Evolutionary conservation across 176 grass and related monocot species (phyloP).

Genomic region (Oryza meridionalis): DNA sequence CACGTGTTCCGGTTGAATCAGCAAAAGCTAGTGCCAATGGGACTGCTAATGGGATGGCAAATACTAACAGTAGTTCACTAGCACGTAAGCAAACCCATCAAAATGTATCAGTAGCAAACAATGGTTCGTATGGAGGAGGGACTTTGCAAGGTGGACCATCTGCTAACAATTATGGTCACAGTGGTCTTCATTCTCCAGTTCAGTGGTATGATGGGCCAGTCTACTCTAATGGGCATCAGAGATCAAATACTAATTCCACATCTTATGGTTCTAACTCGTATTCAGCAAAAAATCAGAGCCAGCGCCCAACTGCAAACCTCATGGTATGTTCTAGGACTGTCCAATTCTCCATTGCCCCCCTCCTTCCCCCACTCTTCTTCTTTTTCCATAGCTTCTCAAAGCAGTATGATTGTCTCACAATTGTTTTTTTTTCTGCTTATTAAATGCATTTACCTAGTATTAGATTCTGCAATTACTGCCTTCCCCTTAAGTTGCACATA

Average conservation of each 20-base stretch:
- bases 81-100: constrained; percentile 58
- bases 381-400: background rate
- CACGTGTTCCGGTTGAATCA: constrained; percentile 48
- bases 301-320: constrained; percentile 57
- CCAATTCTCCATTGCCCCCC: constrained; percentile 5
- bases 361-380: background rate
- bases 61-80: constrained; percentile 40
- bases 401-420: background rate
- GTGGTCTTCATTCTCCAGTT: constrained; percentile 57
- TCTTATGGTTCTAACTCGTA: constrained; percentile 58
- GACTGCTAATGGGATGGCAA: constrained; percentile 56
- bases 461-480: background rate
- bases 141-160: constrained; percentile 57
- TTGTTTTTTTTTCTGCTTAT: constrained; percentile 3
- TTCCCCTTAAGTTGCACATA: background rate
- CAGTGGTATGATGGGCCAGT: constrained; percentile 70
- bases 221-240: constrained; percentile 73
- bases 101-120: constrained; percentile 51
- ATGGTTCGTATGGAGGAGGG: constrained; percentile 58
- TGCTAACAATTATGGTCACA: constrained; percentile 60
- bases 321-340: constrained; percentile 55
- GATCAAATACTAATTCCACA: constrained; percentile 58
- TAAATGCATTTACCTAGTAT: background rate
- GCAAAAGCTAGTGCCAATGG: constrained; percentile 45
- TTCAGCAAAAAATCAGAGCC: constrained; percentile 65